Evolutionary conservation across 495 filamentous ascomycete species (phyloP).

Genomic region (Neurospora africana): DNA sequence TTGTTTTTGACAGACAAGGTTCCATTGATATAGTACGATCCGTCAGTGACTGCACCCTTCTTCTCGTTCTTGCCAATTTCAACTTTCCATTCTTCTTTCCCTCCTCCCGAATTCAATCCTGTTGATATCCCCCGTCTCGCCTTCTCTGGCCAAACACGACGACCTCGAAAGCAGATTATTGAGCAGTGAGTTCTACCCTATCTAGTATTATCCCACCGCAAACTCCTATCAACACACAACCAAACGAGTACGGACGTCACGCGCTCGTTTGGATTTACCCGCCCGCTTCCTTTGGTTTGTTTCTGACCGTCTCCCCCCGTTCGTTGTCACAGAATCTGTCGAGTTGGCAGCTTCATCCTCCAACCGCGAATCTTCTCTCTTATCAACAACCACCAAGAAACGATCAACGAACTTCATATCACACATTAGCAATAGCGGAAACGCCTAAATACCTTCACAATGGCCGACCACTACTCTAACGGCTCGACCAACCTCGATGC

Average conservation of each 20-base stretch:
- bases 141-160: background rate
- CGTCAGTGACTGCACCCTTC: background rate
- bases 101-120: background rate
- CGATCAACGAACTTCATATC: background rate
- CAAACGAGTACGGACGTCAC: background rate
- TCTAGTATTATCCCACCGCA: background rate
- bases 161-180: background rate
- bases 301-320: background rate
- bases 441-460: constrained; percentile 14
- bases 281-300: background rate
- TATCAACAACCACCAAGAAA: background rate
- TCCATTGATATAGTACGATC: background rate
- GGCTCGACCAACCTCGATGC: constrained; percentile 19
- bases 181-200: background rate
- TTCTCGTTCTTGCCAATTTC: background rate
- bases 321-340: background rate
- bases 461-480: constrained; percentile 17
- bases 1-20: background rate
- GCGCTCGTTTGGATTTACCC: background rate
- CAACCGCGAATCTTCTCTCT: background rate
- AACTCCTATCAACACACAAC: background rate
- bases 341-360: background rate
- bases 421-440: constrained; percentile 1
- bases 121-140: background rate
- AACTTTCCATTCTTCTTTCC: background rate